Conservation (phyloP, 306 rosid genomes). For the Luffa aegyptiaca region DNA sequence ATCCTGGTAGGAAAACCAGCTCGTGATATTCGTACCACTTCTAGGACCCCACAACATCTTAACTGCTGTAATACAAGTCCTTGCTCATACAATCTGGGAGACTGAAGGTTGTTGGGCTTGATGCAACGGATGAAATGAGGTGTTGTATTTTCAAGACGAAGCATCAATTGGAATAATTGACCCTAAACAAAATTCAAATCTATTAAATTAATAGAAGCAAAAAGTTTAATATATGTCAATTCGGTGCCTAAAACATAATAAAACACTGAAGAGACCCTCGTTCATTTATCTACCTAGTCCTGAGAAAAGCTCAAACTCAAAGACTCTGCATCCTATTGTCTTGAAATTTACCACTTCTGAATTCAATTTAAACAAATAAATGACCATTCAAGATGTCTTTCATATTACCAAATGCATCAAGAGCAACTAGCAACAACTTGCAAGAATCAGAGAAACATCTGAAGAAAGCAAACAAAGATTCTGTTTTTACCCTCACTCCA, state of each 20-base stretch:
- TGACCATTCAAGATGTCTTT: not conserved
- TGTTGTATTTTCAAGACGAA: constrained; percentile 85
- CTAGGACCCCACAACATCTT: constrained; percentile 96
- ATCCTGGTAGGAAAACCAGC: constrained; percentile 98
- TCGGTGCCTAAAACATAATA: not conserved
- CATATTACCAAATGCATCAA: not conserved
- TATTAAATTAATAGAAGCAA: constrained; percentile 15
- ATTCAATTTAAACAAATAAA: not conserved
- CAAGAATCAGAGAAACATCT: not conserved
- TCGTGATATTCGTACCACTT: constrained; percentile 94
- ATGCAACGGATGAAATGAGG: constrained; percentile 99
- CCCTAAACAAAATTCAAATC: constrained; percentile 37
- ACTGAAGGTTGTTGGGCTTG: constrained; percentile 93
- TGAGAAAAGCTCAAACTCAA: not conserved
- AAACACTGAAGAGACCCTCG: not conserved
- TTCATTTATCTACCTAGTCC: not conserved
- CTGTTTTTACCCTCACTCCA: not conserved
- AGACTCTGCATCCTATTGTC: not conserved
- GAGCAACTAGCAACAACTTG: not conserved
- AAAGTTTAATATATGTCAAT: constrained; percentile 3
- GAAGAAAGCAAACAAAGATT: not conserved
- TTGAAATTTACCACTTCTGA: not conserved
- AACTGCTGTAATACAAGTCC: constrained; percentile 91
- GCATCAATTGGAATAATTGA: constrained; percentile 92
- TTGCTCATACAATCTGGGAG: constrained; percentile 91